phyloP scores from a whole-genome alignment of 169 alveolate genomes.

The Eimeria acervulina region DNA sequence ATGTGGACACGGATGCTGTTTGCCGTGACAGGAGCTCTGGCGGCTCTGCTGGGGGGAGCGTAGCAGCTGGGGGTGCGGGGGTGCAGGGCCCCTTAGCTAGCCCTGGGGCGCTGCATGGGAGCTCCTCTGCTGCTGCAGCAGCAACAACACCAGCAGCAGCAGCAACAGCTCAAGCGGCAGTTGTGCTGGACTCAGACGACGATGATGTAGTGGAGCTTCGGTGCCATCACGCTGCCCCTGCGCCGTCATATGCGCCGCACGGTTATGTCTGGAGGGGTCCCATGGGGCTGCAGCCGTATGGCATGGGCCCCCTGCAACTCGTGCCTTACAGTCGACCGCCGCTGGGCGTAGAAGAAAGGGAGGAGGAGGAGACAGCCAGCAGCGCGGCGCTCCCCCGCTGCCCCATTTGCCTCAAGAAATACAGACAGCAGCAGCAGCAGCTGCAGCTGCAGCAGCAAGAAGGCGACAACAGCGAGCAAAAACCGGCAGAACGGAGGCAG shows the following conservation, averaged over 20 bases:
- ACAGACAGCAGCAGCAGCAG: slow-evolving; percentile 69
- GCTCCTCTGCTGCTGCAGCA: neutral
- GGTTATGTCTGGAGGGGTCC: slow-evolving; percentile 7
- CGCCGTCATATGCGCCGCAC: neutral
- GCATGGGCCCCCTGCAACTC: neutral
- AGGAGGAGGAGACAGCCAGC: slow-evolving; percentile 17
- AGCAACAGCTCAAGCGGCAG: slow-evolving; percentile 29
- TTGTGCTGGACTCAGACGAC: slow-evolving; percentile 62
- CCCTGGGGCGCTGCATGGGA: too few species aligned
- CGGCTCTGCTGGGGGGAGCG: too few species aligned
- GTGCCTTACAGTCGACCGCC: neutral
- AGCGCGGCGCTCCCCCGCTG: slow-evolving; percentile 47
- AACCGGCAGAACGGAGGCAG: neutral
- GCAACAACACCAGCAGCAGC: neutral
- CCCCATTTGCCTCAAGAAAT: slow-evolving; percentile 61
- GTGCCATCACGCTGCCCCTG: slow-evolving; percentile 35
- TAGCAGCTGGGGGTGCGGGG: too few species aligned
- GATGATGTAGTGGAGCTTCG: slow-evolving; percentile 50
- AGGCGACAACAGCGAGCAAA: neutral
- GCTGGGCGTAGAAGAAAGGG: neutral
- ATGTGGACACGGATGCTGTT: slow-evolving; percentile 1
- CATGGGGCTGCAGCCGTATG: neutral
- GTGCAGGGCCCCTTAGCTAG: too few species aligned
- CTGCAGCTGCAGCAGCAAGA: neutral
- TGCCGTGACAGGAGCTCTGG: neutral